Evolutionary conservation across 352 stramenopile genomes (phyloP), one percentile per base, ranked within the genome.

Genomic region (Phytopythium ostracodes): DNA sequence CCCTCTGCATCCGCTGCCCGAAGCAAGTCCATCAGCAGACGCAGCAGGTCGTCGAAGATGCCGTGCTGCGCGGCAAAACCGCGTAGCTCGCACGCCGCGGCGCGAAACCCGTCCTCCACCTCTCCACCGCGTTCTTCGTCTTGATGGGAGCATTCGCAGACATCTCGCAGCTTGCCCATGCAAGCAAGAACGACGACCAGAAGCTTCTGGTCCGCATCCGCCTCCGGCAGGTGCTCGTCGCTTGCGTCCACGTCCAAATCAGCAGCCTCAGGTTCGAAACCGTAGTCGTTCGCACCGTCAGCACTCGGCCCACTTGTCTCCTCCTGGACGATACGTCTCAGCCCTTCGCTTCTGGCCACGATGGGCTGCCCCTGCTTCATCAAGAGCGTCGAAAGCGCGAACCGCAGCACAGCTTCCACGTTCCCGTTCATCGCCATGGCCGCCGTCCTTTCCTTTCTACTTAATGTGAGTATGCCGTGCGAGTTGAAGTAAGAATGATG

Each of bases 331-430:
- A 5, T 8, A 11, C 17, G 2, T 1, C 22, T 18, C 24, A 24
- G 4, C 5, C 7, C 24, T 17, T 8, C 15, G 40, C 15, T 14
- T 2, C 14, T 7, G 11, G 20, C 27, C 7, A 38, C 24, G 0
- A 11, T 10, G 11, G 40, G 20, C 0, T 33, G 33, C 15, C 64
- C 59, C 31, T 60, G 66, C 43, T 75, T 77, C 67, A 80, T 70
- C 24, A 75, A 67, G 53, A 75, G 76, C 35, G 72, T 75, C 42
- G 70, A 64, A 59, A 77, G 70, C 25, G 70, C 72, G 52, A 80
- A 80, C 43, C 72, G 69, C 62, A 76, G 64, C 44, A 76, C 60
- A 35, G 17, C 67, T 29, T 67, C 69, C 18, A 59, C 62, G 60
- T 70, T 67, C 2, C 31, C 54, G 29, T 79, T 68, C 72, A 79